Evolutionary conservation across 1,284 basidiomycete genomes (phyloP).

Genomic region (Cryptococcus jaspeensis): DNA sequence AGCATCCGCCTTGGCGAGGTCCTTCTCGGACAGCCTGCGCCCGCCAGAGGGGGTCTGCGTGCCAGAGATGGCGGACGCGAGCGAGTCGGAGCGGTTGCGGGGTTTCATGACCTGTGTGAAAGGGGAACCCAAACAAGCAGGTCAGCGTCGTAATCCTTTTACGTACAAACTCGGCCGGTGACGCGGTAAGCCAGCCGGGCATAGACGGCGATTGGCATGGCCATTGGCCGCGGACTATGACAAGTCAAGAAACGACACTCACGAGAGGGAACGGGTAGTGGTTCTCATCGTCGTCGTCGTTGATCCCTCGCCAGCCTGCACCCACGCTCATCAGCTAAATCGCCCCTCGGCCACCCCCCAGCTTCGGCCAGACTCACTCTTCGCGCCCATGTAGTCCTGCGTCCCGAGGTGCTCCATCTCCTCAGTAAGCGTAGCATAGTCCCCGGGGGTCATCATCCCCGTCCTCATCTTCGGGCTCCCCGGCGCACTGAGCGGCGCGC

Average conservation of each 20-base stretch:
- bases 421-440: conserved; percentile 85
- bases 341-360: neutral
- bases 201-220: too few species aligned
- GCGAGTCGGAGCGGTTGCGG: conserved; percentile 76
- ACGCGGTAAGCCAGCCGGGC: too few species aligned
- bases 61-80: conserved; percentile 68
- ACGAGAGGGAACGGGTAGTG: conserved; percentile 85
- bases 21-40: conserved; percentile 74
- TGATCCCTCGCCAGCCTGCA: conserved; percentile 49
- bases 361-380: conserved; percentile 58
- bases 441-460: conserved; percentile 75
- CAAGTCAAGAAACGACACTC: neutral
- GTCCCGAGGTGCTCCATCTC: conserved; percentile 87
- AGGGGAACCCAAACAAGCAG: neutral
- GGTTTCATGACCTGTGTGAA: conserved; percentile 67
- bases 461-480: conserved; percentile 81
- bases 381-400: conserved; percentile 81
- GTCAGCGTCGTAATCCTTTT: too few species aligned
- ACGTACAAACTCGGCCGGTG: too few species aligned
- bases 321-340: neutral
- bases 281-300: conserved; percentile 79
- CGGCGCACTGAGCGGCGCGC: conserved; percentile 73
- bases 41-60: conserved; percentile 83
- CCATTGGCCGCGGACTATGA: too few species aligned
- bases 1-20: conserved; percentile 77